Base-by-base conservation (phyloP, 2,329 filamentous ascomycete species). In the Nothophaeocryptopus gaeumannii region DNA sequence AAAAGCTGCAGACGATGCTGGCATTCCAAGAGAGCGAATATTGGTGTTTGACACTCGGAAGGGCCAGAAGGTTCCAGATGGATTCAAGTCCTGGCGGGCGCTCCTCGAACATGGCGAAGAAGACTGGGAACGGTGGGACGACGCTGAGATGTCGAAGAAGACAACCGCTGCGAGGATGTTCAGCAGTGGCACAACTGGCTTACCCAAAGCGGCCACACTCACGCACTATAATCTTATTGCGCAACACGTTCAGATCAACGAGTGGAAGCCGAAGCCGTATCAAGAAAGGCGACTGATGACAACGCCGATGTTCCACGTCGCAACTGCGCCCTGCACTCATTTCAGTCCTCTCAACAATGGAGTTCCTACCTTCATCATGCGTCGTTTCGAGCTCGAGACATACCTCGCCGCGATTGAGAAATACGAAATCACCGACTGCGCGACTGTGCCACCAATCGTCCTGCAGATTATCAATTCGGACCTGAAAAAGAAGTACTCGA, bases 371-470 rank as follows among this genome's bases (percentile, higher is more conserved):
- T 71, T 66, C 50, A 64, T 79, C 34, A 70, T 78, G 64, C 72
- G 71, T 2, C 69, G 75, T 5, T 78, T 78, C 57, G 72, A 76
- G 1, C 68, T 80, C 14, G 68, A 76, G 26, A 59, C 65, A 0
- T 82, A 74, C 63, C 72, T 92, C 16, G 66, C 74, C 26, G 74
- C 82, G 1, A 83, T 92, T 14, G 79, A 89, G 61, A 77, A 72
- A 30, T 85, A 81, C 72, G 84, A 83, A 67, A 87, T 93, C 60
- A 75, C 77, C 39, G 74, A 77, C 31, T 72, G 93, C 8, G 84
- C 78, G 56, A 67, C 92, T 59, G 87, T 91, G 0, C 89, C 89
- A 5, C 89, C 89, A 0, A 91, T 95, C 60, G 73, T 74, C 1
- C 68, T 80, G 29, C 68, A 71, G 2, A 82, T 93, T 50, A 86